Percentiles rank a stretch among this genome's conserved stretches.
Evolutionary conservation across 352 stramenopile genomes (phyloP).

Genomic region (Pythium insidiosum): DNA sequence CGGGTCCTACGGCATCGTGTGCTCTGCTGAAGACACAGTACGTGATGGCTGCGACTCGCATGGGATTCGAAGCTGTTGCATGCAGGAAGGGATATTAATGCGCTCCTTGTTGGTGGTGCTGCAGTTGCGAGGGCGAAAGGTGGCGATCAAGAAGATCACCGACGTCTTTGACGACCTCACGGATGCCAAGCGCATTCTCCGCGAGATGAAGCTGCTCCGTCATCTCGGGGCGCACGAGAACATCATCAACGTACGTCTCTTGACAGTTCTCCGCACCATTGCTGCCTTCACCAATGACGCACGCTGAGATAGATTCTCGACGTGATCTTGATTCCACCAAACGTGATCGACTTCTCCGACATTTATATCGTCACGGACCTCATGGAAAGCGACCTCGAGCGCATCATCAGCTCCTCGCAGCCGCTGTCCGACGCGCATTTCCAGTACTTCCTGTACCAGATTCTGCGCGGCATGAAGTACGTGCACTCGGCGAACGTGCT

Average conservation of each 20-base stretch:
- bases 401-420: slow-evolving; percentile 47
- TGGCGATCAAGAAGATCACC: slow-evolving; percentile 91
- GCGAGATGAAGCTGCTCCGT: slow-evolving; percentile 90
- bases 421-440: slow-evolving; percentile 34
- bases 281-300: too few species aligned
- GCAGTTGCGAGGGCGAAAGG: slow-evolving; percentile 74
- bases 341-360: slow-evolving; percentile 83
- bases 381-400: slow-evolving; percentile 59
- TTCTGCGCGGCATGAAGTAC: slow-evolving; percentile 87
- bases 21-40: slow-evolving; percentile 87
- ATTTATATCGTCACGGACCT: slow-evolving; percentile 74
- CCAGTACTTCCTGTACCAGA: slow-evolving; percentile 51
- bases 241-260: slow-evolving; percentile 71
- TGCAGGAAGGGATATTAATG: too few species aligned
- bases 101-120: neutral
- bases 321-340: slow-evolving; percentile 72
- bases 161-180: slow-evolving; percentile 90
- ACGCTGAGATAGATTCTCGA: slow-evolving; percentile 85
- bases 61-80: too few species aligned
- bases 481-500: slow-evolving; percentile 88
- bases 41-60: too few species aligned
- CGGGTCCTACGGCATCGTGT: slow-evolving; percentile 91
- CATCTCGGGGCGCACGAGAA: slow-evolving; percentile 90
- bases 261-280: neutral
- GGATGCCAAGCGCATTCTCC: slow-evolving; percentile 89